A percentile compares a stretch with the other conserved stretches of the same genome.
Conservation (phyloP, 306 rosid species). For the Fragaria vesca region DNA sequence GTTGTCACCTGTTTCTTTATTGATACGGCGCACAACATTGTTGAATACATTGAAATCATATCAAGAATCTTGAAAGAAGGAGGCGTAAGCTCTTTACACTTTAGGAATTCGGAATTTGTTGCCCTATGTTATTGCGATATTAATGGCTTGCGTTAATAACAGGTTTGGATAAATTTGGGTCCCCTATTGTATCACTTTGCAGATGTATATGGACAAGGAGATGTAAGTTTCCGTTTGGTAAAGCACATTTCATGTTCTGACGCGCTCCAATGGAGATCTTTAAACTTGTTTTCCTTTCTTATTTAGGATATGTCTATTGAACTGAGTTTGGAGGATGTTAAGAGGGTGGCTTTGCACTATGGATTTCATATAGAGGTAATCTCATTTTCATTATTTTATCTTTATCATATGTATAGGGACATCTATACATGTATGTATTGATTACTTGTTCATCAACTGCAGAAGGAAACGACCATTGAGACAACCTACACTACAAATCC, state of each 20-base stretch:
- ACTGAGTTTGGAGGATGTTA: constrained; percentile 94
- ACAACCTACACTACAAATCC: constrained; percentile 86
- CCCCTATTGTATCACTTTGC: constrained; percentile 96
- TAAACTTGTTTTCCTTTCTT: constrained; percentile 13
- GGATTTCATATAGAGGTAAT: constrained; percentile 86
- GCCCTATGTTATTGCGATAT: background rate
- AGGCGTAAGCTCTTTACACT: constrained; percentile 66
- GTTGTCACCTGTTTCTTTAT: constrained; percentile 95
- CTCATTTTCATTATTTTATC: constrained; percentile 15
- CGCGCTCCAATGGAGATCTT: background rate
- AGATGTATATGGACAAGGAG: constrained; percentile 85
- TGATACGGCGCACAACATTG: constrained; percentile 88
- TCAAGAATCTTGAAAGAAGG: constrained; percentile 83
- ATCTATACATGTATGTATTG: constrained; percentile 12
- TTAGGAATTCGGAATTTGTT: background rate
- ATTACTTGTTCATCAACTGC: constrained; percentile 31
- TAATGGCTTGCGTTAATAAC: constrained; percentile 27
- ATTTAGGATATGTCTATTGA: constrained; percentile 87
- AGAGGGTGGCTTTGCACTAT: constrained; percentile 66
- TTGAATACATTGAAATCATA: constrained; percentile 88
- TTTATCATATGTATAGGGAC: background rate
- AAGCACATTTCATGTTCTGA: constrained; percentile 2
- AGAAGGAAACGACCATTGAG: constrained; percentile 82
- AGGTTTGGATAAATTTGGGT: constrained; percentile 98
- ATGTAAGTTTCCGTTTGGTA: constrained; percentile 45